Base-by-base conservation (phyloP, 2,329 filamentous ascomycete species). In the Coniochaeta sp. region DNA sequence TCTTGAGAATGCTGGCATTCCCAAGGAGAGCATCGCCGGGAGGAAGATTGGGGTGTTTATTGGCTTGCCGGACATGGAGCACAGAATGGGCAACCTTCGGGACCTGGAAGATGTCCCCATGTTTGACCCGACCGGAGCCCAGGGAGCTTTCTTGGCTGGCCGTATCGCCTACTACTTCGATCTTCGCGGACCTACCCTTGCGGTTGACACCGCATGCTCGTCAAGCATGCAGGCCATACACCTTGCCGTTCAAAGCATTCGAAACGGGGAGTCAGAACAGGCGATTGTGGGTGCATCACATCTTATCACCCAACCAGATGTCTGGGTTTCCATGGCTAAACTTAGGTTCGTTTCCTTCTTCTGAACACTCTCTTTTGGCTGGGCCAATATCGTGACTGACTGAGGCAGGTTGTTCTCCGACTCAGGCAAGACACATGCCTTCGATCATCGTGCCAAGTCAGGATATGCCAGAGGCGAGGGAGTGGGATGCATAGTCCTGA, bases 391-490 rank as follows among this genome's bases (percentile, higher is more conserved):
- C 9, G 24, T 28, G 26, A 52, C 47, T 52, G 26, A 52, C 47
- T 8, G 1, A 1, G 26, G 5, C 16, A 52, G 47, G 34, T 59
- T 68, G 47, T 63, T 68, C 1, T 67, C 64, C 19, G 42, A 55
- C 4, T 56, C 60, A 2, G 65, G 65, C 12, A 59, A 60, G 38
- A 63, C 55, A n/a, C 58, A 59, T 34, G 56, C 63, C 0, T 76
- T 79, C 50, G 68, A 73, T 26, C 70, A 74, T 0, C 72, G 69
- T 14, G 64, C 73, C 30, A 79, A 79, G 60, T 56, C 54, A 2
- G 79, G 79, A 4, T 81, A 80, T 60, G 73, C 69, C 1, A 70
- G 77, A 24, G 77, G 76, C 1, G 79, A 81, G 63, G 79, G 77
- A 3, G 67, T 74, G 32, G 74, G 67, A 0, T 67, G 71, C 22